A percentile compares a stretch with the other conserved stretches of the same genome.
Evolutionary conservation across 768 basidiomycete genomes (phyloP).

Genomic region (Crucibulum laeve): DNA sequence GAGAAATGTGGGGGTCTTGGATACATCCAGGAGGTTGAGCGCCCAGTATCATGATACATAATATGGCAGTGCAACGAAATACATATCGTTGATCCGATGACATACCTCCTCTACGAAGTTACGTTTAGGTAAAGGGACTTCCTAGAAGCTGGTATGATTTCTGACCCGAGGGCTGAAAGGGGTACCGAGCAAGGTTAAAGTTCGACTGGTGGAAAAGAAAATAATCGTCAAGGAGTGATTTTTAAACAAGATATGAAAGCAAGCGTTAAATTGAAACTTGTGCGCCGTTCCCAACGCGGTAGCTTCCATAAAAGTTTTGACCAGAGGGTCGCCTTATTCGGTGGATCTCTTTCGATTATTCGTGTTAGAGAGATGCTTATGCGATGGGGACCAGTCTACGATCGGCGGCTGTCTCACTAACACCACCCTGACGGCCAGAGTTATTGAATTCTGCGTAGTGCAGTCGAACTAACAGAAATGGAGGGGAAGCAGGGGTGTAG

Average conservation of each 20-base stretch:
- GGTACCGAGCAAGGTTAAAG: constrained; percentile 4
- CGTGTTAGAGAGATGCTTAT: too few species aligned
- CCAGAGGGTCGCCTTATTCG: not conserved
- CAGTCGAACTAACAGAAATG: too few species aligned
- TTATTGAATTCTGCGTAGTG: too few species aligned
- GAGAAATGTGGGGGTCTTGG: too few species aligned
- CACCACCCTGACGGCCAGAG: too few species aligned
- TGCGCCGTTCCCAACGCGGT: not conserved
- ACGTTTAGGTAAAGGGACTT: constrained; percentile 11
- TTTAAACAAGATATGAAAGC: too few species aligned
- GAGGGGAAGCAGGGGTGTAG: too few species aligned
- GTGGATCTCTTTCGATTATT: not conserved
- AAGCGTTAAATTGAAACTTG: not conserved
- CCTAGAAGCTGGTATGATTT: constrained; percentile 2
- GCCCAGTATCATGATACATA: not conserved
- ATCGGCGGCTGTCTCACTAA: too few species aligned
- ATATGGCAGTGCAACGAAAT: not conserved
- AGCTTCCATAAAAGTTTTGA: not conserved
- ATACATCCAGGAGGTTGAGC: too few species aligned
- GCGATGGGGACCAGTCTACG: too few species aligned
- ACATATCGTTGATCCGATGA: constrained; percentile 3
- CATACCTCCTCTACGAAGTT: constrained; percentile 1
- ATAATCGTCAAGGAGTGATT: not conserved
- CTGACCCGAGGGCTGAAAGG: constrained; percentile 11
- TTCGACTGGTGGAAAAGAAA: constrained; percentile 2